phyloP scores from a whole-genome alignment of 805 yeast genomes.

The Torulaspora delbrueckii region DNA sequence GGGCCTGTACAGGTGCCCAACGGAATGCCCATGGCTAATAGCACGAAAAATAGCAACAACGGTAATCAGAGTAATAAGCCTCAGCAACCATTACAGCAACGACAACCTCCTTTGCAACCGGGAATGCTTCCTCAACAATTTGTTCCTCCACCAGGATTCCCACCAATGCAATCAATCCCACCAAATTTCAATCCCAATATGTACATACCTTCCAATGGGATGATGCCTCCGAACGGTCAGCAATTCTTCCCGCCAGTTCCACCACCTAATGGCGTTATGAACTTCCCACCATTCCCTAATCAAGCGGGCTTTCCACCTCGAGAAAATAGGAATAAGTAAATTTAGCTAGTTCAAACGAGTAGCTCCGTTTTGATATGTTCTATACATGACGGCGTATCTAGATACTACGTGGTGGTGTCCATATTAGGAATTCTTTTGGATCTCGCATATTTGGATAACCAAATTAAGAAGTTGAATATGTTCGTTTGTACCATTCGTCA shows the following conservation, averaged over 20 bases:
- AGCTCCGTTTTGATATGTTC: background rate
- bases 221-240: constrained; percentile 21
- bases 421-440: constrained; percentile 3
- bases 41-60: background rate
- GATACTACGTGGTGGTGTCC: background rate
- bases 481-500: constrained; percentile 86
- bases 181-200: constrained; percentile 22
- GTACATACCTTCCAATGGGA: constrained; percentile 23
- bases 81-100: constrained; percentile 2
- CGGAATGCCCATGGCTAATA: constrained; percentile 7
- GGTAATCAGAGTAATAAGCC: background rate
- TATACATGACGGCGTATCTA: constrained; percentile 2
- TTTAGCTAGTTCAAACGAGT: constrained; percentile 2
- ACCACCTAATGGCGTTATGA: constrained; percentile 15
- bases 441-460: constrained; percentile 46
- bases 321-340: constrained; percentile 7
- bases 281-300: constrained; percentile 11
- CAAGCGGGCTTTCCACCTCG: constrained; percentile 7
- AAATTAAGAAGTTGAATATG: constrained; percentile 74
- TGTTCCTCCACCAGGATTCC: constrained; percentile 32
- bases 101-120: constrained; percentile 13
- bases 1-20: constrained; percentile 10
- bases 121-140: constrained; percentile 21
- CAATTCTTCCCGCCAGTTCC: constrained; percentile 24
- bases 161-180: constrained; percentile 27